Base-by-base conservation (phyloP, 192 early-diverging fungal species). In the Radiomyces spectabilis region DNA sequence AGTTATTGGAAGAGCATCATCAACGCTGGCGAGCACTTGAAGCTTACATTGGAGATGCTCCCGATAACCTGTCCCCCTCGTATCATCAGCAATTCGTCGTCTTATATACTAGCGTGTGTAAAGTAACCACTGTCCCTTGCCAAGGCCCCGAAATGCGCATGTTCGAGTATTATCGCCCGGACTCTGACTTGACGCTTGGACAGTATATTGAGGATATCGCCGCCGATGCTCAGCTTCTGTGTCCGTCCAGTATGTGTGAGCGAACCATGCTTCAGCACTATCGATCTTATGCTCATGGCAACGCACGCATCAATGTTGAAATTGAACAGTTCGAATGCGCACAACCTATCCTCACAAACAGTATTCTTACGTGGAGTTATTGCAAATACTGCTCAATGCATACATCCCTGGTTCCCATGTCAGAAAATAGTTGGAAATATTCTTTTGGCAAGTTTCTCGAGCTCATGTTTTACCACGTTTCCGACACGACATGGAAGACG, bases 381-480 rank as follows among this genome's bases (percentile, higher is more conserved):
- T 98, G 95, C 68, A 75, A 74, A 42, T 51, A 81, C 5, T 96
- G 93, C 70, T 31, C 72, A 1, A 71, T 71, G 24, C 59, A 65
- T 12, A 92, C 92, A 0, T 86, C 84, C 0, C 65, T 79, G 3
- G 75, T 85, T 1, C 79, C 79, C 12, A 85, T 99, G 78, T 87
- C 92, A 0, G 83, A 85, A 16, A 83, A 87, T 29, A 78, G 87
- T 16, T 92, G 88, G 84, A 86, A 88, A 46, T 93, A 91, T 63
- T 99, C 96, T 5, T 95, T 97, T 77, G 96, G 93, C 46, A 99
- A 99, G 71, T 97, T 89, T 59, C 65, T 99, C 18, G 96, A 99
- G 66, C 69, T 92, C 4, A 76, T 88, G 0, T 93, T 96, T 42
- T 95, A 99, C 68, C 85, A 88, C 68, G 21, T 26, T 29, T 24